phyloP scores from a whole-genome alignment of 2,329 filamentous ascomycete genomes.

The Neofusicoccum laricinum region DNA sequence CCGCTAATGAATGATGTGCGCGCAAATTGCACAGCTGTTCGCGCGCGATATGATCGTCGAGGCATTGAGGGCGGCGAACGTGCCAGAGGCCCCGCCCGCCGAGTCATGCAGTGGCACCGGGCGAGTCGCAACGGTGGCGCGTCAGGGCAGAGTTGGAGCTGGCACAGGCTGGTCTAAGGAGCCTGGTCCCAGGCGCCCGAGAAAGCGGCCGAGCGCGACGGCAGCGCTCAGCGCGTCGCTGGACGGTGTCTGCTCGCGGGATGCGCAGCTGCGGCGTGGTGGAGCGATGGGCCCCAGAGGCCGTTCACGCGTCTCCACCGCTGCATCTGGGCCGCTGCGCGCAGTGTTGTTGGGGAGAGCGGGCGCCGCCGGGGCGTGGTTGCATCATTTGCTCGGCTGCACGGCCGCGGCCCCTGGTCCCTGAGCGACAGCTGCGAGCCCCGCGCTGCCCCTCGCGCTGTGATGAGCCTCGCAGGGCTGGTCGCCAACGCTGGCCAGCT shows the following conservation, averaged over 20 bases:
- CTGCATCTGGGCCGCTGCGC: too few relatives aligned
- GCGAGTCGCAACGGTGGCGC: background rate
- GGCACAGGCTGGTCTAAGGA: too few relatives aligned
- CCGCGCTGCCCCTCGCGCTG: background rate
- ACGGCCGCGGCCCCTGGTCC: background rate
- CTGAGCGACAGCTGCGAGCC: background rate
- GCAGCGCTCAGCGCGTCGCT: background rate
- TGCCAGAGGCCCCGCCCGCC: background rate
- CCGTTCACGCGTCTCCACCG: too few relatives aligned
- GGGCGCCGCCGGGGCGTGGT: too few relatives aligned
- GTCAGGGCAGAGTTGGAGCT: background rate
- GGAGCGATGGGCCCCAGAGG: too few relatives aligned
- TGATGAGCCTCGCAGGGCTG: background rate
- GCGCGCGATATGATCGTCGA: slow-evolving; percentile 6
- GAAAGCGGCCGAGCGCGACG: background rate
- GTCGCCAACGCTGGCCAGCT: background rate
- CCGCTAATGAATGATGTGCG: slow-evolving; percentile 3
- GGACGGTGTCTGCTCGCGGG: too few relatives aligned
- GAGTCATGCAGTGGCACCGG: slow-evolving; percentile 1
- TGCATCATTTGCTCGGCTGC: too few relatives aligned
- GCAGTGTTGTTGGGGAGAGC: too few relatives aligned
- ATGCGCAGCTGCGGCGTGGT: too few relatives aligned
- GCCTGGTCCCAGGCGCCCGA: too few relatives aligned
- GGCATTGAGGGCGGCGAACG: slow-evolving; percentile 7
- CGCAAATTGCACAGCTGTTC: background rate